phyloP scores from a whole-genome alignment of 257 asterid genomes.

The Ligustrum vulgare region DNA sequence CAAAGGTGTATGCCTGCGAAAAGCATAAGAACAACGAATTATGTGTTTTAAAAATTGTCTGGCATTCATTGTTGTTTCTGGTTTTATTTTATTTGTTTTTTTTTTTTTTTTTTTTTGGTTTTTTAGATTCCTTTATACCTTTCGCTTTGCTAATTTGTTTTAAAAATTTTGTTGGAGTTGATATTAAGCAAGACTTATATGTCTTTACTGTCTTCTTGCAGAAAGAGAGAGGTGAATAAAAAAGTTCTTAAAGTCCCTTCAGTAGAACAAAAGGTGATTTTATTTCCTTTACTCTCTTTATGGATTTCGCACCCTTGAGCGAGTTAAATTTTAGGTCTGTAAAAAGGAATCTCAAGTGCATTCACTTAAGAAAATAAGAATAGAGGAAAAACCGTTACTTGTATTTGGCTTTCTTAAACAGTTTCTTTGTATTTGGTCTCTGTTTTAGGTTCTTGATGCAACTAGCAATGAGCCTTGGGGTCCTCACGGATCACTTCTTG shows the following conservation, averaged over 20 bases:
- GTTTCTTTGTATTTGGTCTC: slow-evolving; percentile 18
- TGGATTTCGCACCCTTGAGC: background rate
- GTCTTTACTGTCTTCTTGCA: slow-evolving; percentile 48
- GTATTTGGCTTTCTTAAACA: background rate
- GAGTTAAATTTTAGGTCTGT: background rate
- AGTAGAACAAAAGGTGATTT: slow-evolving; percentile 77
- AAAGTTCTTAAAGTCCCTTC: slow-evolving; percentile 95
- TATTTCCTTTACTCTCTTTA: slow-evolving; percentile 11
- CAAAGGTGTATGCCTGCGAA: background rate
- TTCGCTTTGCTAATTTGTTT: background rate
- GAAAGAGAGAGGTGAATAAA: slow-evolving; percentile 96
- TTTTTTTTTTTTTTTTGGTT: background rate
- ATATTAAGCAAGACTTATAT: slow-evolving; percentile 16
- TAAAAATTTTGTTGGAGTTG: slow-evolving; percentile 2
- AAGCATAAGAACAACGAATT: background rate
- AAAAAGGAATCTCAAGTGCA: background rate
- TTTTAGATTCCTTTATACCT: background rate
- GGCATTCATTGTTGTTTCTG: background rate
- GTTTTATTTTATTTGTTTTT: too few relatives aligned
- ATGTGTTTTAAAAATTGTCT: background rate
- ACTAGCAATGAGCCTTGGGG: slow-evolving; percentile 99
- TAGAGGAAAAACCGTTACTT: slow-evolving; percentile 14
- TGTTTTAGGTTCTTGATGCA: slow-evolving; percentile 85
- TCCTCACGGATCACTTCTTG: slow-evolving; percentile 92
- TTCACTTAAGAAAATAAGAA: background rate